Evolutionary conservation across 345 rosid genomes (phyloP).

Genomic region (Nasturtium officinale): DNA sequence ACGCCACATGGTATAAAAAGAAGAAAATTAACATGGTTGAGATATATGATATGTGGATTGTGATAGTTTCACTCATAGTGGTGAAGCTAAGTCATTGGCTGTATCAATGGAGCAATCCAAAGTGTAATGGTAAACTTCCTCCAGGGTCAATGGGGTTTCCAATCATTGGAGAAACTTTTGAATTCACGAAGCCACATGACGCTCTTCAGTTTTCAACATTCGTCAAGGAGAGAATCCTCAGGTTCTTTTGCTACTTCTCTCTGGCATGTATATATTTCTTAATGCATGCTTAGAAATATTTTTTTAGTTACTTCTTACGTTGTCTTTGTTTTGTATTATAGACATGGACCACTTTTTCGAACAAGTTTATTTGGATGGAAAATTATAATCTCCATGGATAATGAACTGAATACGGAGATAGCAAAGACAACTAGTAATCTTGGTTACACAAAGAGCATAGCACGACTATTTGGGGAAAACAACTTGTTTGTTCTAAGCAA

Average conservation of each 20-base stretch:
- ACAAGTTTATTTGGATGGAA: slow-evolving; percentile 12
- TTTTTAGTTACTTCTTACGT: not conserved
- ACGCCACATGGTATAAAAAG: no score
- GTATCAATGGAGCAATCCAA: slow-evolving; percentile 8
- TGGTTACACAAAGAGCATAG: slow-evolving; percentile 6
- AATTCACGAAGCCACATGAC: slow-evolving; percentile 25
- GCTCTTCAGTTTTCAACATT: not conserved
- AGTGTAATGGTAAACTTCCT: slow-evolving; percentile 1
- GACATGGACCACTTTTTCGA: slow-evolving; percentile 14
- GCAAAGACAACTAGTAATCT: not conserved
- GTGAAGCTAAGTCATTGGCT: slow-evolving; percentile 3
- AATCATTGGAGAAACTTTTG: slow-evolving; percentile 29
- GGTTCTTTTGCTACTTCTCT: not conserved
- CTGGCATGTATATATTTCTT: no score
- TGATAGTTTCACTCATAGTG: slow-evolving; percentile 14
- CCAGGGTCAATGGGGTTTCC: slow-evolving; percentile 21
- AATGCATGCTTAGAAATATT: not conserved
- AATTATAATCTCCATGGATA: slow-evolving; percentile 1
- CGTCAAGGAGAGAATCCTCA: slow-evolving; percentile 2
- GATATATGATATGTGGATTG: not conserved
- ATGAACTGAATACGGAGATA: slow-evolving; percentile 7
- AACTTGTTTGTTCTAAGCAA: not conserved
- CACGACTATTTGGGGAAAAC: not conserved
- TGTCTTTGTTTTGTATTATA: not conserved
- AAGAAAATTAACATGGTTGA: not conserved